Percentiles rank a stretch among this genome's conserved stretches.
Evolutionary conservation across 1,139 yeast genomes (phyloP).

Genomic region (Kluyveromyces marxianus): DNA sequence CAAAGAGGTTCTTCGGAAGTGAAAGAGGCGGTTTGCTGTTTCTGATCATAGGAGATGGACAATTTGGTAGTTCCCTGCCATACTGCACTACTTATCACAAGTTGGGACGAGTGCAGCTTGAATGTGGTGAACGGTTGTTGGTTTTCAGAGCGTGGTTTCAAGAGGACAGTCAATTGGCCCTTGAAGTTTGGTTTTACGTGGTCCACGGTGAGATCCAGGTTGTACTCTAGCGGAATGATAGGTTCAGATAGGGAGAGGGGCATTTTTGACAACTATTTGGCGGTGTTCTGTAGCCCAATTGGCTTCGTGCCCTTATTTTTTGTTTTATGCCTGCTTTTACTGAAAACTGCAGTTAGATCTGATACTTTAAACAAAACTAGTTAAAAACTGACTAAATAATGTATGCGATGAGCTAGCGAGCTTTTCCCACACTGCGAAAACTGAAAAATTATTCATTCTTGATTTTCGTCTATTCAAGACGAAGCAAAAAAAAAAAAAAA

Average conservation of each 20-base stretch:
- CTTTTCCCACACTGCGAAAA: too few relatives aligned
- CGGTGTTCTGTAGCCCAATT: neutral
- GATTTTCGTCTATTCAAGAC: too few relatives aligned
- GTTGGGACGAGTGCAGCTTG: constrained; percentile 37
- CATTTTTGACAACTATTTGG: neutral
- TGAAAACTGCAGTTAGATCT: too few relatives aligned
- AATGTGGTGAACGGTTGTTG: constrained; percentile 17
- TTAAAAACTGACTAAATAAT: too few relatives aligned
- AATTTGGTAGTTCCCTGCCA: constrained; percentile 25
- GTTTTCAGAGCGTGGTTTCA: constrained; percentile 24
- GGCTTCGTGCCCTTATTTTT: too few relatives aligned
- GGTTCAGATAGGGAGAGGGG: constrained; percentile 24
- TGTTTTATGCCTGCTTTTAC: too few relatives aligned
- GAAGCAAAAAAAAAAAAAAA: too few relatives aligned
- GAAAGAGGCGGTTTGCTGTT: constrained; percentile 32
- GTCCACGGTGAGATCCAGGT: constrained; percentile 36
- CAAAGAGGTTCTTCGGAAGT: constrained; percentile 3
- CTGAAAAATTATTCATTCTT: too few relatives aligned
- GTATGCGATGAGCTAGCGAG: too few relatives aligned
- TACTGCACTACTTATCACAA: constrained; percentile 33
- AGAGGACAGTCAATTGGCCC: constrained; percentile 38
- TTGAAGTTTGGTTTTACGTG: constrained; percentile 50
- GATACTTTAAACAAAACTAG: too few relatives aligned
- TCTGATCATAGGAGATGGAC: constrained; percentile 35
- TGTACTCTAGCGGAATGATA: constrained; percentile 40